Evolutionary conservation across 345 rosid species (phyloP).

Genomic region (Turnera subulata): DNA sequence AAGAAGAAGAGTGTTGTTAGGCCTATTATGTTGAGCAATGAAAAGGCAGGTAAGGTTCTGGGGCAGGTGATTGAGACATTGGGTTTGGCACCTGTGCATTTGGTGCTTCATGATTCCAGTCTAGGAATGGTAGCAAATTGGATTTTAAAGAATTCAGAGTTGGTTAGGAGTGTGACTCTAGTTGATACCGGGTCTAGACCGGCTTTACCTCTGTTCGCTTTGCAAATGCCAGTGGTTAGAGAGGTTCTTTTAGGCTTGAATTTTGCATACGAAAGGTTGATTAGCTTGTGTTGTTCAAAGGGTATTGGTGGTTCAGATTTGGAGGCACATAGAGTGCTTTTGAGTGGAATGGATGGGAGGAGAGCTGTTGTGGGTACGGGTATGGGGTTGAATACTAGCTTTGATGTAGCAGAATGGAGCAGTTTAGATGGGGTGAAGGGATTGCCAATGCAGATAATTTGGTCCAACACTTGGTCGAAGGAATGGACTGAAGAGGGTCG

Average conservation of each 20-base stretch:
- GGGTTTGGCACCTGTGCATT: constrained; percentile 77
- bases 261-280: constrained; percentile 41
- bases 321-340: constrained; percentile 66
- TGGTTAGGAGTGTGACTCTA: constrained; percentile 65
- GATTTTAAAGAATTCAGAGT: constrained; percentile 52
- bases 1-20: constrained; percentile 38
- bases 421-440: constrained; percentile 46
- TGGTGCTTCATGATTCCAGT: constrained; percentile 88
- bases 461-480: constrained; percentile 64
- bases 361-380: constrained; percentile 54
- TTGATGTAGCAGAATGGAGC: constrained; percentile 77
- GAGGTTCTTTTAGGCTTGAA: constrained; percentile 52
- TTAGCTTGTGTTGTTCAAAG: constrained; percentile 57
- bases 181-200: constrained; percentile 62
- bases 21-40: constrained; percentile 57
- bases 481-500: constrained; percentile 71
- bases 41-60: constrained; percentile 65
- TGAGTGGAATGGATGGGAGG: constrained; percentile 68
- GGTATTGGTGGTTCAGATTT: constrained; percentile 41
- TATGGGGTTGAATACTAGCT: constrained; percentile 69
- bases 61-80: constrained; percentile 64
- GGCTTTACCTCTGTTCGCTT: constrained; percentile 64
- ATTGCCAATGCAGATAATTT: constrained; percentile 69
- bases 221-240: constrained; percentile 50
- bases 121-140: constrained; percentile 65